Evolutionary conservation across 1,139 yeast species (phyloP), one percentile per base, ranked within the genome.

Genomic region (Geotrichum histeridarum): DNA sequence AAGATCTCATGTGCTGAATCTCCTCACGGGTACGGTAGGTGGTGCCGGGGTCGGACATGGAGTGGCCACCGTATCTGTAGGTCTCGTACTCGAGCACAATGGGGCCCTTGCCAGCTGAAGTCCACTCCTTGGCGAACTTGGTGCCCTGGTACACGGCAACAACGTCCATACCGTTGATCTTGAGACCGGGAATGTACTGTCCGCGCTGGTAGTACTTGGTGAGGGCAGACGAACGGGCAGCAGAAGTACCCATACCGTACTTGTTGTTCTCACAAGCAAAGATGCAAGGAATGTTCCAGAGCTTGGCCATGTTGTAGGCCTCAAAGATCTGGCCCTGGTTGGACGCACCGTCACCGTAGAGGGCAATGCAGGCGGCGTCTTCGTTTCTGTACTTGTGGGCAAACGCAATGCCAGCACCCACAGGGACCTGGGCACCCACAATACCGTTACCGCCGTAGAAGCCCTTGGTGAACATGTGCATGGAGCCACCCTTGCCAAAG

Each of bases 21-120:
- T 93, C 99, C 78, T 93, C 99, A 79, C 99, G 90, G 71, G 99
- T 93, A 82, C 98, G 85, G 84, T 93, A 93, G 63, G 98, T 91
- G 73, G 98, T 93, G 81, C 98, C 98, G 68, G 98, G 98, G 76
- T 93, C 98, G 64, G 97, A 91, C 98, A 93, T 93, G 66, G 99
- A 93, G 82, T 93, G 99, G 72, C 99, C 99, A 79, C 99, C 98
- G 74, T 93, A 93, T 81, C 99, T 86, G 78, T 93, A 93, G 65
- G 99, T 93, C 78, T 91, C 97, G 75, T 86, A 93, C 79, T 93
- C 99, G 67, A 93, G 72, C 56, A 93, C 96, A 66, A 93, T 77
- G 61, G 99, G 99, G 59, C 99, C 99, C 69, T 93, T 93, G 68
- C 96, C 97, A 60, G 84, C 77, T 58, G 86, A 79, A 72, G 89